Conservation (phyloP, 2,329 filamentous ascomycete species). For the Clarireedia hainanense region DNA sequence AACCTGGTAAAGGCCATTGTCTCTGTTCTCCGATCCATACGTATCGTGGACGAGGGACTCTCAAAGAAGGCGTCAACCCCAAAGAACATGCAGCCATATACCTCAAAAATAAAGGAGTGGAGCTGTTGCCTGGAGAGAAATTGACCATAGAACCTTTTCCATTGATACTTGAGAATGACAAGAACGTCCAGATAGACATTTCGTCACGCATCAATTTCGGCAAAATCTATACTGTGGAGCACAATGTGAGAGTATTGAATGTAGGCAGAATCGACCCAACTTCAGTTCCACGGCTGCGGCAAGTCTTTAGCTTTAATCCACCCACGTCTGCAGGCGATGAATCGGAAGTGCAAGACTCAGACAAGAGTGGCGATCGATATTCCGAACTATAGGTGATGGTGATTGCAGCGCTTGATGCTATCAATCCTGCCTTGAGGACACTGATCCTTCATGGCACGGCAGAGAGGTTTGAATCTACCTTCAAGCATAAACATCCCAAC, state of each 20-base stretch:
- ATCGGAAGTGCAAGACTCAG: too few relatives aligned
- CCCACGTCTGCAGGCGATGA: too few relatives aligned
- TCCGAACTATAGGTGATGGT: too few relatives aligned
- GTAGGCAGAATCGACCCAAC: constrained; percentile 9
- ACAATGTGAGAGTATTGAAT: constrained; percentile 17
- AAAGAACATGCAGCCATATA: constrained; percentile 6
- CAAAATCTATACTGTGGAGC: constrained; percentile 21
- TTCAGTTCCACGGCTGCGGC: too few relatives aligned
- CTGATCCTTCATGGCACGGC: too few relatives aligned
- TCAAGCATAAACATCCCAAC: too few relatives aligned
- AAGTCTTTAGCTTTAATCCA: too few relatives aligned
- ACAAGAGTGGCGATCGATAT: too few relatives aligned
- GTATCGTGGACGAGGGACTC: constrained; percentile 17
- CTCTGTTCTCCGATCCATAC: constrained; percentile 23
- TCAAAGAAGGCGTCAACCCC: constrained; percentile 14
- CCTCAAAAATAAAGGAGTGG: constrained; percentile 2
- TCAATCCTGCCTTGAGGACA: too few relatives aligned
- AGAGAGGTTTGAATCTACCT: too few relatives aligned
- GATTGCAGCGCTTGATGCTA: too few relatives aligned
- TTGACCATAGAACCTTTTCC: constrained; percentile 17
- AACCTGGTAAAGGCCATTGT: constrained; percentile 14
- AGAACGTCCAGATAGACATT: neutral
- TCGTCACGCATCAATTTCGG: constrained; percentile 19
- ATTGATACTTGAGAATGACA: constrained; percentile 11
- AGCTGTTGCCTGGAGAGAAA: constrained; percentile 11